Evolutionary conservation across 1,284 basidiomycete species (phyloP), one percentile per base, ranked within the genome.

Genomic region (Leccinum pachyderme): DNA sequence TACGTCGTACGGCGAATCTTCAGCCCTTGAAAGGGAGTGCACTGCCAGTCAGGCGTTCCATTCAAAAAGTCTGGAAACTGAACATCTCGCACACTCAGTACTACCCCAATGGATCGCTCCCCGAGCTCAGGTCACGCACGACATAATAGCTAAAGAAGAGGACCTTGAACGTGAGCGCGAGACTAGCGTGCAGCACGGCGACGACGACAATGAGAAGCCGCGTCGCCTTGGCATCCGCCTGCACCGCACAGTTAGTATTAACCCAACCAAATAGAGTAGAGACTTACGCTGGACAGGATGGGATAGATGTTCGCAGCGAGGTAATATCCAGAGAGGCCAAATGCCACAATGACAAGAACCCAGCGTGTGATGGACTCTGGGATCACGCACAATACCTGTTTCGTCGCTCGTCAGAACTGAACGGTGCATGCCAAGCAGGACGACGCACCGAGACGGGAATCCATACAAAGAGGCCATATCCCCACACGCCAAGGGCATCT

Each of bases 61-160:
- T 31, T 31, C 29, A 31, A 31, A 31, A 2, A 9, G 8, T 29
- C 28, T 8, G 5, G 18, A 5, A 22, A 12, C 22, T 41, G 37
- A 39, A 41, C 37, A 41, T 41, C 11, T 5, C 7, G 11, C 18
- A 41, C 18, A 41, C 11, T 11, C 3, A 51, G 4, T 13, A 53
- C 64, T 67, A 69, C 33, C 48, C 52, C 52, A 69, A 35, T 39
- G 58, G 61, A 43, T 65, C 65, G 24, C 35, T 57, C 22, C 61
- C 59, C 8, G 18, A 49, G 1, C 82, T 84, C 49, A 84, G 79
- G 56, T 82, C 78, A 3, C 75, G 73, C 6, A 84, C 70, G 37
- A 86, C 78, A 58, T 91, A 91, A 71, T 89, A 93, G 68, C 83
- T 87, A 77, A 95, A 95, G 77, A 95, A 95, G 32, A 94, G 72